Evolutionary conservation across 2,329 filamentous ascomycete genomes (phyloP).

Genomic region (Aurifilum marmelostoma): DNA sequence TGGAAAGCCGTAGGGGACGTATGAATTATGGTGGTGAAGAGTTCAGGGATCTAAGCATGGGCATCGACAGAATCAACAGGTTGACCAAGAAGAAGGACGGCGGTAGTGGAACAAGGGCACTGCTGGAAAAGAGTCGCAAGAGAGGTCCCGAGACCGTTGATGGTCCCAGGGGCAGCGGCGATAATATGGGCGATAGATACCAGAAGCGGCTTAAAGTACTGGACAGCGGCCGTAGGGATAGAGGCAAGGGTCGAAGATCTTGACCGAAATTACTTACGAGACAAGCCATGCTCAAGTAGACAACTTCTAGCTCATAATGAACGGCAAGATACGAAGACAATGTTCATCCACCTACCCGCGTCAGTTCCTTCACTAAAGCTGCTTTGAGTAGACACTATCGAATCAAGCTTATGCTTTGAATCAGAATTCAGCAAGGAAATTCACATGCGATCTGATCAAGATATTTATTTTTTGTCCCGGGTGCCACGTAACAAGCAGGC

Average conservation of each 20-base stretch:
- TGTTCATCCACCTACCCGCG: background rate
- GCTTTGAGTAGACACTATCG: background rate
- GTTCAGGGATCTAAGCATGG: slow-evolving; percentile 83
- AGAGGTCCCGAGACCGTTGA: slow-evolving; percentile 70
- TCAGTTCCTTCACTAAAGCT: background rate
- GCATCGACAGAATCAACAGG: slow-evolving; percentile 82
- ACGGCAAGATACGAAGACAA: background rate
- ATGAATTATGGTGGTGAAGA: slow-evolving; percentile 88
- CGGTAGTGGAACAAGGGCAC: slow-evolving; percentile 57
- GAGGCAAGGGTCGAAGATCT: slow-evolving; percentile 27
- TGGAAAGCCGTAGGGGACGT: slow-evolving; percentile 53
- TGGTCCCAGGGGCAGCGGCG: slow-evolving; percentile 65
- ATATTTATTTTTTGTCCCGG: background rate
- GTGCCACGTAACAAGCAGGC: background rate
- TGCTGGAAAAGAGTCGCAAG: slow-evolving; percentile 87
- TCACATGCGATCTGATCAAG: background rate
- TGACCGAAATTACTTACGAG: background rate
- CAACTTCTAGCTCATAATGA: no score
- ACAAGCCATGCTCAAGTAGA: background rate
- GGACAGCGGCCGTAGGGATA: slow-evolving; percentile 46
- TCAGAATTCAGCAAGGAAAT: background rate
- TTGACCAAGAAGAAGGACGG: slow-evolving; percentile 73
- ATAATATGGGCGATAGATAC: slow-evolving; percentile 75
- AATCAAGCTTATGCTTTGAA: background rate
- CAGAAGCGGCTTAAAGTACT: slow-evolving; percentile 68